Conservation (phyloP, 129 eudicot genomes). For the Artemisia annua region DNA sequence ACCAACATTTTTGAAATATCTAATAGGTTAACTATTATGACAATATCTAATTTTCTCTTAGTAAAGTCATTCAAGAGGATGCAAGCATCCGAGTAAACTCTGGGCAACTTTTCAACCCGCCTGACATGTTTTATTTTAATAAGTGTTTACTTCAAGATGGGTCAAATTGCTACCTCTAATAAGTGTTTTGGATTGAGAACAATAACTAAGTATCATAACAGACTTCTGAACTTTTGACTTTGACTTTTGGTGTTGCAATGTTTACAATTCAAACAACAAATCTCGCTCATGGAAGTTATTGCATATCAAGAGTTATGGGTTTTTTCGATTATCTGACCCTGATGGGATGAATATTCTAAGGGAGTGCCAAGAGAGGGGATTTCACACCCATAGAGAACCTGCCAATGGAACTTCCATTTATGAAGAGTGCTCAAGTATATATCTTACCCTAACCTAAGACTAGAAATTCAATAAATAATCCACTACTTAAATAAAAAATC, state of each 20-base stretch:
- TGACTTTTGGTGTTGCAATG: neutral
- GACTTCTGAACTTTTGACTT: neutral
- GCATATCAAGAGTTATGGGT: slow-evolving; percentile 50
- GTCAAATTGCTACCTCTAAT: neutral
- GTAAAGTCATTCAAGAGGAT: too few relatives aligned
- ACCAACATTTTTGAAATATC: neutral
- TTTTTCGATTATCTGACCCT: slow-evolving; percentile 62
- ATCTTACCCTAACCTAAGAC: slow-evolving; percentile 57
- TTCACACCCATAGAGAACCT: slow-evolving; percentile 59
- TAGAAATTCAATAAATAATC: too few relatives aligned
- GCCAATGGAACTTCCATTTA: slow-evolving; percentile 52
- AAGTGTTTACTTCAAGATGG: neutral
- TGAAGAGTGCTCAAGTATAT: slow-evolving; percentile 68
- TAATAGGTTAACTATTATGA: too few relatives aligned
- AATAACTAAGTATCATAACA: neutral
- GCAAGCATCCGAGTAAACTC: neutral
- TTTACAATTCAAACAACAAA: neutral
- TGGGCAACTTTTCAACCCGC: neutral
- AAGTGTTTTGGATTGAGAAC: neutral
- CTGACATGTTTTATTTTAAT: neutral
- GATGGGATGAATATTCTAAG: slow-evolving; percentile 56
- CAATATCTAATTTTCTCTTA: too few relatives aligned
- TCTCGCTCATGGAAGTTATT: slow-evolving; percentile 6
- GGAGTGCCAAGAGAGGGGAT: slow-evolving; percentile 67
- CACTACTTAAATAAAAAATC: too few relatives aligned